These are phyloP conservation scores for Termitomyces sp. DNA, from an alignment of 768 basidiomycete species.

Conservation along the genomic window DNA sequence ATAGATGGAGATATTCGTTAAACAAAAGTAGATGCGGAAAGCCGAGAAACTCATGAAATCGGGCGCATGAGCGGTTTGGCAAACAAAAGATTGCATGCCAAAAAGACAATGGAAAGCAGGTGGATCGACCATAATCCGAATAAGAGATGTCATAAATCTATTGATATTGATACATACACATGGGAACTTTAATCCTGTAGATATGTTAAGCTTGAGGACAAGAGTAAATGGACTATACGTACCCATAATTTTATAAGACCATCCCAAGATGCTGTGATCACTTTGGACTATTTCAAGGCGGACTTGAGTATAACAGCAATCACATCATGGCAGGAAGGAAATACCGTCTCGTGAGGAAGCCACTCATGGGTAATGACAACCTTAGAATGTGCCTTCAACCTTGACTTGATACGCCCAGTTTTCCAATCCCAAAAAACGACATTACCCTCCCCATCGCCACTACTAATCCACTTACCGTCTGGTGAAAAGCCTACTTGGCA, in stretches of 20 bases:
- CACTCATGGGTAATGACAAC: conserved; percentile 99
- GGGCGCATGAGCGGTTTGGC: background rate
- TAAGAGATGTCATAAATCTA: conserved; percentile 12
- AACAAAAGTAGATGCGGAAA: background rate
- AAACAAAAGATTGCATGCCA: background rate
- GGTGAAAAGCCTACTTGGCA: conserved; percentile 97
- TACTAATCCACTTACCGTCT: conserved; percentile 97
- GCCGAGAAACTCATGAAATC: background rate
- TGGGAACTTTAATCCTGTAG: conserved; percentile 37
- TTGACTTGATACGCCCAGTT: conserved; percentile 91
- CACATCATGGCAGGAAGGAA: conserved; percentile 48
- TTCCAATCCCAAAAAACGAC: conserved; percentile 99
- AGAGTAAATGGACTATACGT: conserved; percentile 28
- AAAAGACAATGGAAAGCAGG: background rate
- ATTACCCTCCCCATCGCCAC: conserved; percentile 93
- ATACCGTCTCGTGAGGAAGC: conserved; percentile 95
- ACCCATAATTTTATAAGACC: conserved; percentile 98
- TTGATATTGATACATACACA: conserved; percentile 7
- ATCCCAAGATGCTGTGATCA: conserved; percentile 97
- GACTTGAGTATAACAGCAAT: conserved; percentile 16
- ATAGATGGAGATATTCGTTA: background rate
- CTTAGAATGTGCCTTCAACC: conserved; percentile 86
- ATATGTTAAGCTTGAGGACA: conserved; percentile 15
- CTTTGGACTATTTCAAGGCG: conserved; percentile 70
- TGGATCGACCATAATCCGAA: background rate